Evolutionary conservation across 2,329 filamentous ascomycete genomes (phyloP).

Genomic region (Colletotrichum lini): DNA sequence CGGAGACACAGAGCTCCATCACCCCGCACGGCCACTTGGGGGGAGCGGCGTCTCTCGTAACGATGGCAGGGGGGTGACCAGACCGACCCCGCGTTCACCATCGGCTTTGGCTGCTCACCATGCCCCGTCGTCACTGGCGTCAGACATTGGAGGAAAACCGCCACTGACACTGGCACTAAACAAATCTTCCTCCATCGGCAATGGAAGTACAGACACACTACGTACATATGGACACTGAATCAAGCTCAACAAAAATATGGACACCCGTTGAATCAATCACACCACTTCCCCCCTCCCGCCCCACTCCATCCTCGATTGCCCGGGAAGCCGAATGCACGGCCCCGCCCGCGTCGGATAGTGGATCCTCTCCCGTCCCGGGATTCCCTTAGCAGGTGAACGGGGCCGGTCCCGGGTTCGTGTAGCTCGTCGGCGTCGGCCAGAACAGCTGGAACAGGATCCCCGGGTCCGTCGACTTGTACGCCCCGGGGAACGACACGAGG

Average conservation of each 20-base stretch:
- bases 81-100: background rate
- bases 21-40: no score
- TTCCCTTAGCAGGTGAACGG: constrained; percentile 41
- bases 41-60: background rate
- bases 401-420: constrained; percentile 47
- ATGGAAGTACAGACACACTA: background rate
- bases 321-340: constrained; percentile 4
- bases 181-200: no score
- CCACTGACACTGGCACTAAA: background rate
- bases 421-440: constrained; percentile 57
- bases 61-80: background rate
- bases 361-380: background rate
- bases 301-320: background rate
- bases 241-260: constrained; percentile 4
- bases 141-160: background rate
- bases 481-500: constrained; percentile 59
- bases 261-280: background rate
- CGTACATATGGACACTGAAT: background rate
- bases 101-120: background rate
- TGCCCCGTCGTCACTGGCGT: background rate
- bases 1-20: no score
- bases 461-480: constrained; percentile 57
- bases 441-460: constrained; percentile 61
- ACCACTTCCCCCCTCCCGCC: background rate
- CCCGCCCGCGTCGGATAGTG: constrained; percentile 2